phyloP scores from a whole-genome alignment of 306 rosid genomes.

The Prunus mume region DNA sequence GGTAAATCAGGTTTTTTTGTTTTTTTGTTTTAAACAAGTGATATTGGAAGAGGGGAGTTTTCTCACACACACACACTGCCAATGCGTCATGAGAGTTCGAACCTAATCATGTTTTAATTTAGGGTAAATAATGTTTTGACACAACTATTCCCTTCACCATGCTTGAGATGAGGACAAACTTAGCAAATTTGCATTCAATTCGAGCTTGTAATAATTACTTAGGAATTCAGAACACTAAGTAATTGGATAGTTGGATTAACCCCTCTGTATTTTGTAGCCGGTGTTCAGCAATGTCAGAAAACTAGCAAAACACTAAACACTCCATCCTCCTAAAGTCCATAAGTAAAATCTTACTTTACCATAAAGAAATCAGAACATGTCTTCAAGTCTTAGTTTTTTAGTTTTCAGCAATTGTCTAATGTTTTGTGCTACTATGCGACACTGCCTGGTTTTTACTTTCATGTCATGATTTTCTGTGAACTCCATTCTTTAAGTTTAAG shows the following conservation, averaged over 20 bases:
- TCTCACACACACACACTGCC: no score
- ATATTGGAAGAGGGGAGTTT: no score
- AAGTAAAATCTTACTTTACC: no score
- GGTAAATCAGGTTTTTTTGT: no score
- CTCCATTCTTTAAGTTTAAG: not conserved
- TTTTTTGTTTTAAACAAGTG: no score
- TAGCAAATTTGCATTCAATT: not conserved
- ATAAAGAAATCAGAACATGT: no score
- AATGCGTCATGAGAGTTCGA: no score
- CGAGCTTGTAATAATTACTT: not conserved
- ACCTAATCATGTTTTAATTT: no score
- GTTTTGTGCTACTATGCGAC: not conserved
- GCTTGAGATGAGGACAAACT: not conserved
- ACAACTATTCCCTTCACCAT: not conserved
- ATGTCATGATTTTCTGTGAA: constrained; percentile 32
- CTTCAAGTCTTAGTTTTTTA: not conserved
- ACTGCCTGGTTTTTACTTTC: not conserved
- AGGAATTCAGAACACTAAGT: not conserved
- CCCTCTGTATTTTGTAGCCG: not conserved
- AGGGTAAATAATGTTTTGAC: not conserved
- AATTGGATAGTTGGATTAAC: not conserved
- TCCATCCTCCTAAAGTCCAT: not conserved
- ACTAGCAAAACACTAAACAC: not conserved
- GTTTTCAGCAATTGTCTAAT: not conserved
- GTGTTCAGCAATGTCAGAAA: not conserved